These are phyloP conservation scores for Diatrype stigma DNA, from an alignment of 2,329 filamentous ascomycete species.

Conservation along the genomic window DNA sequence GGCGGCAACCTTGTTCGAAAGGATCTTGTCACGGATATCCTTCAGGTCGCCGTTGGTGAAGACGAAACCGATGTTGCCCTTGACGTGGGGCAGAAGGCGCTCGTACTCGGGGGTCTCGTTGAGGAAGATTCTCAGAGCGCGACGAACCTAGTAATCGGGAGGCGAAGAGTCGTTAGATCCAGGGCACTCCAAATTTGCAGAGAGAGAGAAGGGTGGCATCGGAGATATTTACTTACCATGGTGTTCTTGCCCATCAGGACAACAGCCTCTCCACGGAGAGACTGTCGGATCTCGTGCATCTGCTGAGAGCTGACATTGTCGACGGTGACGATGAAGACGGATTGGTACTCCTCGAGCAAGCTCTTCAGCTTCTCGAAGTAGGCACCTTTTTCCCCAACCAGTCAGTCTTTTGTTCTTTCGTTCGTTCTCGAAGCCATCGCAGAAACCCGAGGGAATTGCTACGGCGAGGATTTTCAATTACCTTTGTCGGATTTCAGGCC, in stretches of 20 bases:
- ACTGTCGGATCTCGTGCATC: slow-evolving; percentile 99
- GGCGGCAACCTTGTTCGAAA: slow-evolving; percentile 94
- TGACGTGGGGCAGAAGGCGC: slow-evolving; percentile 92
- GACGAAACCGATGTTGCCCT: slow-evolving; percentile 98
- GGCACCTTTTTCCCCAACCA: slow-evolving; percentile 13
- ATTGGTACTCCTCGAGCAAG: slow-evolving; percentile 94
- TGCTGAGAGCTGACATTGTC: slow-evolving; percentile 99
- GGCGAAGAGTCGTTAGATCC: not conserved
- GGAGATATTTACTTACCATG: slow-evolving; percentile 66
- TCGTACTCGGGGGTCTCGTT: slow-evolving; percentile 92
- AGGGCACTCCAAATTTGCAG: slow-evolving; percentile 1
- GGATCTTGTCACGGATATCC: slow-evolving; percentile 86
- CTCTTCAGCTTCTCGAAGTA: slow-evolving; percentile 99
- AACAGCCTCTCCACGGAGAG: slow-evolving; percentile 86
- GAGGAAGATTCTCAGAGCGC: slow-evolving; percentile 94
- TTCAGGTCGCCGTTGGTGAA: slow-evolving; percentile 99
- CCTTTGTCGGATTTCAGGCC: slow-evolving; percentile 93
- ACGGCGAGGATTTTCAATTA: too few relatives aligned
- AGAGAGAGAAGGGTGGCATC: too few relatives aligned
- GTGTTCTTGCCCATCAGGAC: slow-evolving; percentile 99
- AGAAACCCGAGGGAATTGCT: too few relatives aligned
- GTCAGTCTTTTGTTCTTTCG: slow-evolving; percentile 1
- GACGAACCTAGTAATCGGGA: slow-evolving; percentile 65
- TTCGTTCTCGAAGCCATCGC: slow-evolving; percentile 15
- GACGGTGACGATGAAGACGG: slow-evolving; percentile 94